A percentile compares a stretch with the other conserved stretches of the same genome.
Conservation (phyloP, 163 green algal genomes). For the Picocystis sp. region DNA sequence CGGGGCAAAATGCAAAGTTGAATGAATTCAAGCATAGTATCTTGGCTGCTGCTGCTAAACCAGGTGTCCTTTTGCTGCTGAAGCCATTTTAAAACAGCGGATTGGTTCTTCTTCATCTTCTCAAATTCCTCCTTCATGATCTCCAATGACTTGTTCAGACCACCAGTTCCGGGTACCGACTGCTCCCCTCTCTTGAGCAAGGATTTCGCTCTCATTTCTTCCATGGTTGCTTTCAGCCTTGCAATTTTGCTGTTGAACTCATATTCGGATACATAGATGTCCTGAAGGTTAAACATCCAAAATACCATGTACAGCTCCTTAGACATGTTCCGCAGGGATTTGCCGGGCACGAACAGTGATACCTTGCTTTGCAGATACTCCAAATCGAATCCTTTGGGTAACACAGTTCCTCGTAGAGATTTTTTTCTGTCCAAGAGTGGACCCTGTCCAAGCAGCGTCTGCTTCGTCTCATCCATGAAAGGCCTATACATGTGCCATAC, state of each 20-base stretch:
- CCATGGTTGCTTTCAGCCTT: background rate
- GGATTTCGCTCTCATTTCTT: too few relatives aligned
- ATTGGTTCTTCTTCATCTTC: background rate
- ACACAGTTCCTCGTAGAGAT: too few relatives aligned
- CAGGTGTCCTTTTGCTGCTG: background rate
- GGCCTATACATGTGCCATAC: constrained; percentile 2
- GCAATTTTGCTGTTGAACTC: constrained; percentile 19
- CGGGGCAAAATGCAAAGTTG: constrained; percentile 2
- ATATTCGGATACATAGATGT: constrained; percentile 42
- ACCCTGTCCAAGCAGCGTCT: too few relatives aligned
- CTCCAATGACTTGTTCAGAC: background rate
- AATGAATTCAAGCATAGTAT: background rate
- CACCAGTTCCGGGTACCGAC: too few relatives aligned
- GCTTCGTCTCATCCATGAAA: background rate
- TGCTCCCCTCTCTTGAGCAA: too few relatives aligned
- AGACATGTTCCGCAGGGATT: too few relatives aligned
- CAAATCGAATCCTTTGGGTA: too few relatives aligned
- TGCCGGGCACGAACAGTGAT: too few relatives aligned
- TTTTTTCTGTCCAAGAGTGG: too few relatives aligned
- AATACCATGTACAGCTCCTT: constrained; percentile 49
- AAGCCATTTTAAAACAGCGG: background rate
- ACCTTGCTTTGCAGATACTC: too few relatives aligned
- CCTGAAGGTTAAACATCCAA: constrained; percentile 41
- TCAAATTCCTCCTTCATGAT: constrained; percentile 1
- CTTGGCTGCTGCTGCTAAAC: background rate